Evolutionary conservation across 1,139 yeast genomes (phyloP).

Genomic region (Diutina mesorugosa): DNA sequence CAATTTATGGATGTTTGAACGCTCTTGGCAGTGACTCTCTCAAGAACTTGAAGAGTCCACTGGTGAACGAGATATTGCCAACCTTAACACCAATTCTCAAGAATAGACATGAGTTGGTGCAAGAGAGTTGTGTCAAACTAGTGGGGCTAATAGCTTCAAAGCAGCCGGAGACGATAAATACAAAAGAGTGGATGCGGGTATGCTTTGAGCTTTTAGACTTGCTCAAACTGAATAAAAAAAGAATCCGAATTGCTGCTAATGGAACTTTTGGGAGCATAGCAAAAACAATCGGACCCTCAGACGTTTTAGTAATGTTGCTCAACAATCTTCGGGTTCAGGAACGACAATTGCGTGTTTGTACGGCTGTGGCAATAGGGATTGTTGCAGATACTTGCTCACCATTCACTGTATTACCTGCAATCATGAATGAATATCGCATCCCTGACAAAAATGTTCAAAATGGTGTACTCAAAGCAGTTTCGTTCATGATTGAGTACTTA

Average conservation of each 20-base stretch:
- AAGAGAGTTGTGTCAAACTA: constrained; percentile 67
- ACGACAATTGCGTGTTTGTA: constrained; percentile 90
- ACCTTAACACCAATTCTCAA: constrained; percentile 84
- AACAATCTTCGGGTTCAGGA: constrained; percentile 87
- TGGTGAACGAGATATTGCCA: constrained; percentile 72
- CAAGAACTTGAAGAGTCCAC: constrained; percentile 57
- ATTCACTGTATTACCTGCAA: constrained; percentile 88
- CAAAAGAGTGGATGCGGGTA: constrained; percentile 96
- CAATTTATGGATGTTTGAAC: constrained; percentile 36
- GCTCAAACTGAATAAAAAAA: constrained; percentile 72
- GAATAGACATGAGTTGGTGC: constrained; percentile 86
- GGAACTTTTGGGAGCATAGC: constrained; percentile 88
- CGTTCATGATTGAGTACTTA: constrained; percentile 90
- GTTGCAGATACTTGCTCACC: constrained; percentile 93
- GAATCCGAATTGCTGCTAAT: constrained; percentile 77
- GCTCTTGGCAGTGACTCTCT: constrained; percentile 19
- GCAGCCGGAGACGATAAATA: constrained; percentile 79
- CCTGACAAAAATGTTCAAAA: constrained; percentile 93
- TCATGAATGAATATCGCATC: constrained; percentile 89
- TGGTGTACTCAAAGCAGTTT: constrained; percentile 83
- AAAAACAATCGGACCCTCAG: constrained; percentile 91
- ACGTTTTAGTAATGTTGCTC: constrained; percentile 72
- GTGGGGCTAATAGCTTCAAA: constrained; percentile 76
- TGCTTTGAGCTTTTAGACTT: constrained; percentile 85
- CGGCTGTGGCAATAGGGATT: constrained; percentile 96